phyloP scores from a whole-genome alignment of 495 filamentous ascomycete species.

The Hapsidospora chrysogenum region DNA sequence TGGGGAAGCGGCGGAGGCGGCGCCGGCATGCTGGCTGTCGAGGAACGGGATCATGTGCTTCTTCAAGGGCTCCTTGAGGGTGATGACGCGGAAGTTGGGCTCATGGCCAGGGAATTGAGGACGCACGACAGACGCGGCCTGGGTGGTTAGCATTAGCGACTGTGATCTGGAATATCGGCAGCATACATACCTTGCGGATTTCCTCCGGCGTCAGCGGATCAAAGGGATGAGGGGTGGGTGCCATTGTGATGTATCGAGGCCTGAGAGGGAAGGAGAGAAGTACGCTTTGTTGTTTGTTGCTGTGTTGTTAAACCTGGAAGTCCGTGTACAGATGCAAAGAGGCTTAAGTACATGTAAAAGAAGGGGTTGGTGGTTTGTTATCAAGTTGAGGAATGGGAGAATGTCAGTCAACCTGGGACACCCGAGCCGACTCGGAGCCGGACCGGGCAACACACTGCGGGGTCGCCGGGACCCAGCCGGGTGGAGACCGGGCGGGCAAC shows the following conservation, averaged over 20 bases:
- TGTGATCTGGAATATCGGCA: neutral
- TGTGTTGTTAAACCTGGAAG: too few species aligned
- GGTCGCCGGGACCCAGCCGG: too few species aligned
- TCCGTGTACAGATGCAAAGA: too few species aligned
- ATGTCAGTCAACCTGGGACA: too few species aligned
- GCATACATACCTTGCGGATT: slow-evolving; percentile 38
- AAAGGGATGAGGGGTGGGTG: slow-evolving; percentile 44
- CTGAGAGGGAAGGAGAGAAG: too few species aligned
- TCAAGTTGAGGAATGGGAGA: too few species aligned
- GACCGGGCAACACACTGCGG: too few species aligned
- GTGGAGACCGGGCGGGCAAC: too few species aligned
- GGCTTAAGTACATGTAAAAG: too few species aligned
- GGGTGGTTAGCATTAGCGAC: neutral
- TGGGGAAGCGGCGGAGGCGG: neutral
- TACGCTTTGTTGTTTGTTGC: too few species aligned
- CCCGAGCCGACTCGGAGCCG: too few species aligned
- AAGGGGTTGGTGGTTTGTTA: too few species aligned
- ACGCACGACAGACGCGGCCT: neutral
- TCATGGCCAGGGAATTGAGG: neutral
- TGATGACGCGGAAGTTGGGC: slow-evolving; percentile 1
- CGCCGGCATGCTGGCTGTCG: slow-evolving; percentile 1
- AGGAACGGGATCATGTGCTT: slow-evolving; percentile 3
- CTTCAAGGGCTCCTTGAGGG: slow-evolving; percentile 1
- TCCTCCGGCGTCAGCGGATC: slow-evolving; percentile 67
- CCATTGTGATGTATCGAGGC: neutral